A percentile compares a stretch with the other conserved stretches of the same genome.
These are phyloP conservation scores for Nicotiana tabacum DNA, from an alignment of 257 asterid genomes.

Conservation along the genomic window DNA sequence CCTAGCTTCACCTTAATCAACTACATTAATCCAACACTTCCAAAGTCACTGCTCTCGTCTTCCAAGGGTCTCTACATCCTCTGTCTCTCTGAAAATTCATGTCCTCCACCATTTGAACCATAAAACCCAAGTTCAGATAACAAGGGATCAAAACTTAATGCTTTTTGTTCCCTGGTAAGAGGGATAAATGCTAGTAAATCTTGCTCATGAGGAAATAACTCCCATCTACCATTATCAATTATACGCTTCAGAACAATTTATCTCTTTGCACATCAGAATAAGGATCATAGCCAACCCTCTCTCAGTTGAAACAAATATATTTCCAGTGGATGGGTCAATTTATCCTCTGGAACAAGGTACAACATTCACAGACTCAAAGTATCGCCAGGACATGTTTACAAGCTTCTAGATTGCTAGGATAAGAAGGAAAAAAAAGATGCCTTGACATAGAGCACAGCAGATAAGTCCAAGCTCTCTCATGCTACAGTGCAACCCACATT, in stretches of 20 bases:
- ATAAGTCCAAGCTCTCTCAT: background rate
- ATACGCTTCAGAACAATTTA: background rate
- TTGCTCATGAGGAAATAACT: background rate
- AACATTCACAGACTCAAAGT: background rate
- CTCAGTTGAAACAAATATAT: background rate
- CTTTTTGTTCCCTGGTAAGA: background rate
- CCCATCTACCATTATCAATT: background rate
- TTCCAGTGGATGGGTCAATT: background rate
- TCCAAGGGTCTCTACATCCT: background rate
- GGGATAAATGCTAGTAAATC: background rate
- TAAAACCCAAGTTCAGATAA: background rate
- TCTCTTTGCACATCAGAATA: background rate
- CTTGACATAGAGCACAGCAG: background rate
- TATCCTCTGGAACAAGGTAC: constrained; percentile 1
- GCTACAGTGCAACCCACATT: background rate
- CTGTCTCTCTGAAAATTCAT: background rate
- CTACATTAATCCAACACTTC: background rate
- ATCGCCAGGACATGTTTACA: background rate
- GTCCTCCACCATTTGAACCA: background rate
- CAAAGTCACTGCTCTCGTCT: background rate
- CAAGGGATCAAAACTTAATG: background rate
- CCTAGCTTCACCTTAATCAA: background rate
- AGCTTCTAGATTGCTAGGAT: constrained; percentile 1
- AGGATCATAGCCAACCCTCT: background rate
- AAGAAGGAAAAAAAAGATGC: background rate